A percentile compares a stretch with the other conserved stretches of the same genome.
These are phyloP conservation scores for Hordeum marinum DNA, from an alignment of 176 grass and related monocot genomes.

Conservation along the genomic window DNA sequence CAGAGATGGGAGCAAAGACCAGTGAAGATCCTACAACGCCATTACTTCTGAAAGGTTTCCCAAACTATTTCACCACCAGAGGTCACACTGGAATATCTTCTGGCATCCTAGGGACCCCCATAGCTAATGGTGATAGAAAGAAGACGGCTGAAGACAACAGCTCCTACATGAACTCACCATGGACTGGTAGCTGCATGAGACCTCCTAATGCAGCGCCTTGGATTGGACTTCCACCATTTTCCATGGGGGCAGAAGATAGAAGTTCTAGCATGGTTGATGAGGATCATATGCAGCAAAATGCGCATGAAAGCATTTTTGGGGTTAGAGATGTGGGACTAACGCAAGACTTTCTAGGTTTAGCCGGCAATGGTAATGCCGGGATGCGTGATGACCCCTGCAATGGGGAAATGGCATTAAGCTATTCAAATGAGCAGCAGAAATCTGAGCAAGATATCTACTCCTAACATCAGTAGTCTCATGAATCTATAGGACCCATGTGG, in stretches of 20 bases:
- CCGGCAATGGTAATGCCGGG: not conserved
- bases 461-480: not conserved
- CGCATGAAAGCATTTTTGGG: not conserved
- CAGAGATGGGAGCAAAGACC: constrained; percentile 19
- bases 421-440: constrained; percentile 12
- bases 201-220: not conserved
- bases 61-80: constrained; percentile 2
- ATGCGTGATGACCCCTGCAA: not conserved
- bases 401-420: constrained; percentile 11
- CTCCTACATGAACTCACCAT: constrained; percentile 7
- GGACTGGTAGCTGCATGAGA: not conserved
- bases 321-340: constrained; percentile 15
- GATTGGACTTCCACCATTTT: not conserved
- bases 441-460: constrained; percentile 14
- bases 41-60: constrained; percentile 11
- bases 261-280: constrained; percentile 6
- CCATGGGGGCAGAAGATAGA: constrained; percentile 5
- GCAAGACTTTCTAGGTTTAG: constrained; percentile 34
- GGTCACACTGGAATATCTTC: not conserved
- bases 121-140: constrained; percentile 8
- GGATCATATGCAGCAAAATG: constrained; percentile 18
- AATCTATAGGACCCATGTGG: not conserved
- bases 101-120: not conserved
- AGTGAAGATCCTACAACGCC: not conserved
- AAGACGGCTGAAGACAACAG: not conserved